These are phyloP conservation scores for Venturia oleaginea DNA, from an alignment of 2,329 filamentous ascomycete species.

Conservation along the genomic window DNA sequence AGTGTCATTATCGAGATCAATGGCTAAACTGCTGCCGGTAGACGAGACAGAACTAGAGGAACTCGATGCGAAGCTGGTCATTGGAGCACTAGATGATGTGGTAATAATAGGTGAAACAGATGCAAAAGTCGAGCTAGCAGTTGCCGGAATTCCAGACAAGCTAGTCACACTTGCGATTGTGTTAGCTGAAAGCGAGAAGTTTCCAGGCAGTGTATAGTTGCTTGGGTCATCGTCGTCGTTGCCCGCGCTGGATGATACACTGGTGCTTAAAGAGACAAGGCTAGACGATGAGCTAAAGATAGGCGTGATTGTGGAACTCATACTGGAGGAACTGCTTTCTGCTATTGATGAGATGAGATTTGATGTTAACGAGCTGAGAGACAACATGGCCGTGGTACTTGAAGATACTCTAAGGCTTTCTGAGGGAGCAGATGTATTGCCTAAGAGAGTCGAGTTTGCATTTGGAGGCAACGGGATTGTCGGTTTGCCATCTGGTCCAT, in stretches of 20 bases:
- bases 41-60: neutral
- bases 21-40: neutral
- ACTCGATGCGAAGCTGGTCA: neutral
- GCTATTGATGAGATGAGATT: neutral
- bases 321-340: neutral
- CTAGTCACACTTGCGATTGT: neutral
- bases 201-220: neutral
- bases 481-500: no score
- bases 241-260: neutral
- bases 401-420: no score
- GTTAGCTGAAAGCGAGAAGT: neutral
- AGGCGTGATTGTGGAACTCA: neutral
- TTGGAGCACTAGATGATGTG: neutral
- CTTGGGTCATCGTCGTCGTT: neutral
- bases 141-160: neutral
- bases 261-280: neutral
- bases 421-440: no score
- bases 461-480: no score
- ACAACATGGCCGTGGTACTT: no score
- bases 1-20: neutral
- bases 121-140: neutral
- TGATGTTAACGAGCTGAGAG: neutral
- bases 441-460: no score
- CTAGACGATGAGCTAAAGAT: neutral
- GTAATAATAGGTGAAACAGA: neutral